Evolutionary conservation across 2,329 filamentous ascomycete genomes (phyloP).

Genomic region (Aphanocladium album): DNA sequence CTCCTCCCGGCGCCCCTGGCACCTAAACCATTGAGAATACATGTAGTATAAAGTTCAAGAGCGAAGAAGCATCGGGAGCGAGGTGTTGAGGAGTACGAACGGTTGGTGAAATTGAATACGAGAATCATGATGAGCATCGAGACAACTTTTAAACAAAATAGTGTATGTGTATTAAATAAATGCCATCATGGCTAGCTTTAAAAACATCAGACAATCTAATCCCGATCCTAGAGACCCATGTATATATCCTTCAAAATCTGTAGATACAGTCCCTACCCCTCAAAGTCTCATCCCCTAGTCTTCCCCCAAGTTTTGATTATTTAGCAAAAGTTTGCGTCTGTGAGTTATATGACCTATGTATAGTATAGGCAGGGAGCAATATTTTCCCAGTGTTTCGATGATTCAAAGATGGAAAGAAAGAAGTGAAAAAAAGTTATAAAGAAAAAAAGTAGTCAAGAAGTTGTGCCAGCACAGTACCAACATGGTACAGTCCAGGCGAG

Average conservation of each 20-base stretch:
- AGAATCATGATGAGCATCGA: neutral
- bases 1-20: conserved; percentile 27
- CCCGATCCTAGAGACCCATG: neutral
- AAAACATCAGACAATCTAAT: neutral
- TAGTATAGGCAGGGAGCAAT: neutral
- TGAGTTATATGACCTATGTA: neutral
- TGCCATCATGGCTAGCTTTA: neutral
- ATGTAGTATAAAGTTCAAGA: neutral
- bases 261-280: no score
- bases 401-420: neutral
- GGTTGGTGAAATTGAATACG: neutral
- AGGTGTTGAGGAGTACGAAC: conserved; percentile 3
- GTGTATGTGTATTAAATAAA: neutral
- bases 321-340: neutral
- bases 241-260: no score
- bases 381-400: neutral
- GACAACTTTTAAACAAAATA: neutral
- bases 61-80: neutral
- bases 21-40: neutral
- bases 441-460: neutral
- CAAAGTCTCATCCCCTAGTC: no score
- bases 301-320: no score
- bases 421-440: neutral
- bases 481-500: neutral
- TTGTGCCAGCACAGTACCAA: neutral